These are phyloP conservation scores for Bathelium albidoporum DNA, from an alignment of 495 filamentous ascomycete species.

Conservation along the genomic window DNA sequence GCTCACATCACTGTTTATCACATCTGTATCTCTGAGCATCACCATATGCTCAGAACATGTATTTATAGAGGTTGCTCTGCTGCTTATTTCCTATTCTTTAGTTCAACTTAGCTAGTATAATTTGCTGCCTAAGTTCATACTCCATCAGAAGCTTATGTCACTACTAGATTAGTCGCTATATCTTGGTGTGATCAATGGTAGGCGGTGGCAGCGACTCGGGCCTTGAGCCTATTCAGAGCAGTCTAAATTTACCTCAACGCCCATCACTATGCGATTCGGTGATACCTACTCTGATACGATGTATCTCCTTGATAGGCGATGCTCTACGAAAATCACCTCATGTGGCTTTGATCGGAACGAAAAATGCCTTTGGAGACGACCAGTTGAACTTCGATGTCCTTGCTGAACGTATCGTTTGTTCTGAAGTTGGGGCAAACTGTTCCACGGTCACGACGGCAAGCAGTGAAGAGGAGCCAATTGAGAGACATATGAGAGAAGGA, in stretches of 20 bases:
- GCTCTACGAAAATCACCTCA: conserved; percentile 32
- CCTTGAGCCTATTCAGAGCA: not conserved
- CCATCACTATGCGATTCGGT: conserved; percentile 24
- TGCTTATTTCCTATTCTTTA: too few species aligned
- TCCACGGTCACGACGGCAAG: conserved; percentile 36
- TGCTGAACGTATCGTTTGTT: conserved; percentile 37
- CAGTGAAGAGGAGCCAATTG: conserved; percentile 45
- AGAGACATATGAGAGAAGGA: conserved; percentile 20
- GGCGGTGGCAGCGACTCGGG: not conserved
- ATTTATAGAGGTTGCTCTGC: too few species aligned
- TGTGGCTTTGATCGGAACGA: conserved; percentile 35
- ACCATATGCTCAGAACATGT: too few species aligned
- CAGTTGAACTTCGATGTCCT: conserved; percentile 47
- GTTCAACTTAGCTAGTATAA: too few species aligned
- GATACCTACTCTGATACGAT: conserved; percentile 33
- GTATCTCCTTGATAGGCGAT: conserved; percentile 29
- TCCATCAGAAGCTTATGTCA: not conserved
- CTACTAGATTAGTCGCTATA: too few species aligned
- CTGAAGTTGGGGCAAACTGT: conserved; percentile 30
- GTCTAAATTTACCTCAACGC: not conserved
- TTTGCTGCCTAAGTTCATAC: too few species aligned
- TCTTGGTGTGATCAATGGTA: not conserved
- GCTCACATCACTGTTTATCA: too few species aligned
- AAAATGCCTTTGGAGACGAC: conserved; percentile 44
- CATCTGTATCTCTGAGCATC: too few species aligned